Evolutionary conservation across 495 filamentous ascomycete genomes (phyloP), one percentile per base, ranked within the genome.

Genomic region (Penicillium coprophilum): DNA sequence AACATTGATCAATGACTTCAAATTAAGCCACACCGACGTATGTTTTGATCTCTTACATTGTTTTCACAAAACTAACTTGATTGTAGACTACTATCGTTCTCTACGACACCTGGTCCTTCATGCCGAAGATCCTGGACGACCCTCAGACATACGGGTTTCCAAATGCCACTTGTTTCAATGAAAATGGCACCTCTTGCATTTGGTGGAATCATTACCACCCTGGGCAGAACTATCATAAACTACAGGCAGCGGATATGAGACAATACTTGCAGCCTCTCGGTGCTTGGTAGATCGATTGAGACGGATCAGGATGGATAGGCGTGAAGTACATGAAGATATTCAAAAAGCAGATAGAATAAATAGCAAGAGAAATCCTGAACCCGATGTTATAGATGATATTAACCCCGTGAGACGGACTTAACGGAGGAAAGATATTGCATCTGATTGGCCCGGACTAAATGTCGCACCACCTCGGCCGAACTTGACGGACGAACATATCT

Each of bases 121-220:
- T 87, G 71, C 80, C 77, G 1, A 61, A 62, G 24, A 71, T 87
- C 15, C 54, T 87, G 20, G 77, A 86, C 56, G 64, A 81, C 24
- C 84, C 84, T 2, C 55, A 58, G 19, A 51, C 63, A 19, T 85
- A 71, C 34, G 68, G 71, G n/a, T 73, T 63, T 30, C 63, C 56
- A 8, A 62, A 73, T 57, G 59, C 57, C 8, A 71, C 60, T 0
- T 75, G 73, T 41, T 68, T 70, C 30, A 60, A 72, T 55, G 60
- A 62, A 12, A 63, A 75, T 57, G 70, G 74, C 2, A 57, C 49
- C 2, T 57, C 46, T 9, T 76, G 71, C 57, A 23, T 76, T 1
- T 76, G 74, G 74, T 76, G 71, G 67, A 73, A 74, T 61, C 59
- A 69, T 50, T 77, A 74, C 41, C 72, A 77, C 49, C 72, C 73